Base-by-base conservation (phyloP, 139 green algal species). In the Zygnema circumcarinatum region DNA sequence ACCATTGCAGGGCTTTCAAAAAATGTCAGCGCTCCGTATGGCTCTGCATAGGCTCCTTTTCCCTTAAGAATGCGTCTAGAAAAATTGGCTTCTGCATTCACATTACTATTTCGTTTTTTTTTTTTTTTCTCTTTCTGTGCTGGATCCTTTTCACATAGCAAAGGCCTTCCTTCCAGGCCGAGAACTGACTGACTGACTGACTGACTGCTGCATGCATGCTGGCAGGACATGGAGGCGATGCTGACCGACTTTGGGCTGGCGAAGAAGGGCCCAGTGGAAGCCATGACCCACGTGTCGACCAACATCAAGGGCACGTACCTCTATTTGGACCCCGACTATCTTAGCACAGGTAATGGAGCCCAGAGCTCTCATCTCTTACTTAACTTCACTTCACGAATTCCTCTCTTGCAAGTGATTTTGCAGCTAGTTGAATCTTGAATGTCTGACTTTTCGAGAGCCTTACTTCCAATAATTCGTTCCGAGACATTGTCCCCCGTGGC, bases 161-260 rank as follows among this genome's bases (percentile, higher is more conserved):
- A n/a, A n/a, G n/a, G n/a, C n/a, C n/a, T n/a, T n/a, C n/a, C n/a
- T n/a, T n/a, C n/a, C n/a, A n/a, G n/a, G n/a, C n/a, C n/a, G n/a
- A n/a, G n/a, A n/a, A n/a, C n/a, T n/a, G n/a, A n/a, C n/a, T n/a
- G n/a, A n/a, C n/a, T n/a, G n/a, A n/a, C n/a, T n/a, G n/a, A n/a
- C n/a, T n/a, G n/a, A n/a, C n/a, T n/a, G n/a, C n/a, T n/a, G n/a
- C n/a, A n/a, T n/a, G n/a, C n/a, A n/a, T n/a, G n/a, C n/a, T n/a
- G n/a, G 47, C 76, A 83, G 76, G 38, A 83, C 2, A 73, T 73
- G 31, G 7, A 31, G 2, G 76, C 42, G 42, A 83, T 73, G 76
- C 35, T 83, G 36, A 76, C 79, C 56, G 79, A 86, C 29, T 86
- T 86, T 47, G 79, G 79, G 16, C 79, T 86, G 22, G 79, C 80